Percentiles rank a stretch among this genome's conserved stretches.
Conservation (phyloP, 495 filamentous ascomycete species). For the Lindgomyces ingoldianus region DNA sequence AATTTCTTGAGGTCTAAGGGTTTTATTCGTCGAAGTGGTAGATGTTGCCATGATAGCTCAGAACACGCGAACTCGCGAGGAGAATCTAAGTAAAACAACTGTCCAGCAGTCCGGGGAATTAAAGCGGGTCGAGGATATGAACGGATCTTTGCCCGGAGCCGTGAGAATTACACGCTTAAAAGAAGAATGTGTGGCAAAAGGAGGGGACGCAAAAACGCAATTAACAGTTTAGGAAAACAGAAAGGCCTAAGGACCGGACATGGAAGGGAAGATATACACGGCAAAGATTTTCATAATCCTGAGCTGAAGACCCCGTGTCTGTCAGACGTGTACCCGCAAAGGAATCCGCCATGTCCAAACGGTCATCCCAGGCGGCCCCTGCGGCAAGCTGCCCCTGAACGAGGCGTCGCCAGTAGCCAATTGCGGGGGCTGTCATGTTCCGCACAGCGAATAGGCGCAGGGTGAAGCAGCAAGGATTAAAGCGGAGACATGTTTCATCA, state of each 20-base stretch:
- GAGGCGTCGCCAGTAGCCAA: conserved; percentile 18
- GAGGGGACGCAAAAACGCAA: conserved; percentile 19
- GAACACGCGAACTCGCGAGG: not conserved
- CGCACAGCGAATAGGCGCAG: conserved; percentile 8
- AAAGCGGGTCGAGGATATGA: conserved; percentile 9
- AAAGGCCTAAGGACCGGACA: conserved; percentile 10
- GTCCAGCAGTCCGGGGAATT: conserved; percentile 30
- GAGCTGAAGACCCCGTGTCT: conserved; percentile 24
- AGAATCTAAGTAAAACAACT: conserved; percentile 21
- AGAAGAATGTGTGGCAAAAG: conserved; percentile 8
- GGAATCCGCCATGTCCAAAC: conserved; percentile 17
- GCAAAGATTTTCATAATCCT: conserved; percentile 29
- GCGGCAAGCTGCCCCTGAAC: conserved; percentile 23
- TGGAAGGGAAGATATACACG: conserved; percentile 18
- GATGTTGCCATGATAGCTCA: conserved; percentile 18
- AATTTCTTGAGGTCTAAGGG: conserved; percentile 23
- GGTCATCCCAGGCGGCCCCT: conserved; percentile 25
- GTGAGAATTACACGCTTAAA: not conserved
- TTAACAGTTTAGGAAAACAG: not conserved
- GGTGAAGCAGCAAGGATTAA: conserved; percentile 23
- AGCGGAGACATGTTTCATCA: conserved; percentile 27
- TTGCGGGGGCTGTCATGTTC: not conserved
- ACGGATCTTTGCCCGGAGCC: not conserved
- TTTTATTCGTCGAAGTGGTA: conserved; percentile 6
- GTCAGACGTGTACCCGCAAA: conserved; percentile 15